Evolutionary conservation across 2,329 filamentous ascomycete species (phyloP).

Genomic region (Botrytis deweyae): DNA sequence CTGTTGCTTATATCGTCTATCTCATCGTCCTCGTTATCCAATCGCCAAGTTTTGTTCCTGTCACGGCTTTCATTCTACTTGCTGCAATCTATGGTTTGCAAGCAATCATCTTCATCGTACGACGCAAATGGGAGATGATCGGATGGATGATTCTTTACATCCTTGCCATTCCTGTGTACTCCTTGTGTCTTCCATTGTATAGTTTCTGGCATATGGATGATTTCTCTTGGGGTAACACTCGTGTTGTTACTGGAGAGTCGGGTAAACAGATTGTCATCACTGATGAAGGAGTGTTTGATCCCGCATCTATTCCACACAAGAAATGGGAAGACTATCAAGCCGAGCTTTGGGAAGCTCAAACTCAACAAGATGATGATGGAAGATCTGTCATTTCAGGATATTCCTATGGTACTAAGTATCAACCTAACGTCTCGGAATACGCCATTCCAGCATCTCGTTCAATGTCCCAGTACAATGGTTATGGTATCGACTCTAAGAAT

Average conservation of each 20-base stretch:
- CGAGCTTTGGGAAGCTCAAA: slow-evolving; percentile 91
- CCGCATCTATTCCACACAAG: slow-evolving; percentile 88
- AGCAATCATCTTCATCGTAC: slow-evolving; percentile 92
- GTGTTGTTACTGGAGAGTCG: slow-evolving; percentile 91
- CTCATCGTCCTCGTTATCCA: slow-evolving; percentile 72
- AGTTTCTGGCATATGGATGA: slow-evolving; percentile 99
- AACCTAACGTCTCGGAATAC: slow-evolving; percentile 66
- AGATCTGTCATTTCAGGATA: slow-evolving; percentile 89
- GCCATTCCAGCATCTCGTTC: slow-evolving; percentile 57
- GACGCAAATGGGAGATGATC: slow-evolving; percentile 99
- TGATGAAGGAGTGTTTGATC: slow-evolving; percentile 98
- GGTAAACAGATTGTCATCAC: slow-evolving; percentile 90
- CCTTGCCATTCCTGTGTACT: slow-evolving; percentile 85
- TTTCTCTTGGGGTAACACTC: slow-evolving; percentile 98
- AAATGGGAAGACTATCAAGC: slow-evolving; percentile 99
- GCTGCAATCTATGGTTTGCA: slow-evolving; percentile 97
- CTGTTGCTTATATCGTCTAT: slow-evolving; percentile 85
- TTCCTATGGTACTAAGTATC: slow-evolving; percentile 88
- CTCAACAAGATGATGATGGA: slow-evolving; percentile 73
- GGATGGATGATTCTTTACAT: slow-evolving; percentile 99
- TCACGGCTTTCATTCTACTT: slow-evolving; percentile 86
- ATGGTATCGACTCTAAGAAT: slow-evolving; percentile 36
- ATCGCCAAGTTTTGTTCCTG: slow-evolving; percentile 65
- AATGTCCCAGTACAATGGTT: slow-evolving; percentile 43
- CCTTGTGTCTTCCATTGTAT: slow-evolving; percentile 85